Evolutionary conservation across 768 basidiomycete species (phyloP), one percentile per base, ranked within the genome.

Genomic region (Cytidiella melzeri): DNA sequence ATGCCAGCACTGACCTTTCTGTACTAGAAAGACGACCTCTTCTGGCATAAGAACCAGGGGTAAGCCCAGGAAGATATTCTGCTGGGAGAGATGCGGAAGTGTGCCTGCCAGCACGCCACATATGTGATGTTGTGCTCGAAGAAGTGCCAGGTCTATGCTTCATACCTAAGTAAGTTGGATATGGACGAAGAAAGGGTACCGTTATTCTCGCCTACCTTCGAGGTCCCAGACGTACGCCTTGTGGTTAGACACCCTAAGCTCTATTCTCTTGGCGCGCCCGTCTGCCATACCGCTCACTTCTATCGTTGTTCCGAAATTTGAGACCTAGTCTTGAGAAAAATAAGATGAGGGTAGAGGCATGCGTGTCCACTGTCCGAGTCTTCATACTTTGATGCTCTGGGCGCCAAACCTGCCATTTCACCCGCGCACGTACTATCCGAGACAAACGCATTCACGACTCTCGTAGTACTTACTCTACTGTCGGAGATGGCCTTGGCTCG

Each of bases 31-130:
- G 10, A 89, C 90, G 7, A 84, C 91, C 63, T 98, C 96, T 66
- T 99, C 96, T 0, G 92, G 90, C 67, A 90, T 79, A 1, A 98
- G 71, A 6, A 89, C 70, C 5, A 96, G 72, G 1, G 96, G 96
- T n/a, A 92, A 69, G 5, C 96, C 96, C 27, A 99, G 73, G 63
- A 99, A 99, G 2, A 87, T 80, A 70, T 99, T 99, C 67, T 99
- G 96, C 59, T 97, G 94, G 1, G 92, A 84, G 1, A 98, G 75
- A 62, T 93, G 92, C 2, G 96, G 94, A 12, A 99, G 79, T 1
- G 96, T 98, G 0, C 96, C 96, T 0, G 81, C 76, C 39, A 97
- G 68, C 39, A 92, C 72, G 28, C 95, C 93, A 59, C 89, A 92
- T 41, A 98, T 76, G 48, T 74, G 82, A 65, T 96, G 83, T 56